These are phyloP conservation scores for Saccharata proteae DNA, from an alignment of 2,329 filamentous ascomycete genomes.

Conservation along the genomic window DNA sequence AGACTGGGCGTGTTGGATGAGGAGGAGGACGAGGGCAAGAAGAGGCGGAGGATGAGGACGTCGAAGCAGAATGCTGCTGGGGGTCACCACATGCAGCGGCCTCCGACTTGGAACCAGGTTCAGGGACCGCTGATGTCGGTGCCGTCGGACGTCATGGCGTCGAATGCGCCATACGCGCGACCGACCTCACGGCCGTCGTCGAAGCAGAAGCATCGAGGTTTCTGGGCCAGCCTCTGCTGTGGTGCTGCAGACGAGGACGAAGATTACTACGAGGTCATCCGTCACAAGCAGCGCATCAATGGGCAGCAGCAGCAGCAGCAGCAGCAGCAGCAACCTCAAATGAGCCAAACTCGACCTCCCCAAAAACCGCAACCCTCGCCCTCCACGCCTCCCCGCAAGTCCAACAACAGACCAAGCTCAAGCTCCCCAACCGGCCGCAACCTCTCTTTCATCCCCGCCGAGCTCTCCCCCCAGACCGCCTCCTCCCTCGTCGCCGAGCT, in stretches of 20 bases:
- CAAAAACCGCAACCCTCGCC: conserved; percentile 16
- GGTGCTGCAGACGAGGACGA: conserved; percentile 18
- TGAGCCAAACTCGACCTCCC: conserved; percentile 11
- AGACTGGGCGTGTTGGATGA: conserved; percentile 64
- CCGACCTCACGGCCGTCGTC: background rate
- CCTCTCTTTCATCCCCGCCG: conserved; percentile 57
- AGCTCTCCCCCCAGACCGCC: conserved; percentile 53
- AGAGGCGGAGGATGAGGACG: conserved; percentile 22
- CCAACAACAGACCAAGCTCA: conserved; percentile 2
- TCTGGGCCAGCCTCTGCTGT: conserved; percentile 34
- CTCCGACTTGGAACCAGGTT: conserved; percentile 33
- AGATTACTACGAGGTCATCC: conserved; percentile 31
- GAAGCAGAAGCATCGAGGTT: conserved; percentile 18
- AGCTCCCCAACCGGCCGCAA: conserved; percentile 27
- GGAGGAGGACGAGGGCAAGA: conserved; percentile 19
- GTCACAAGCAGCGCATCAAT: conserved; percentile 24
- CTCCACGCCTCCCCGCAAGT: conserved; percentile 9
- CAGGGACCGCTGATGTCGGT: conserved; percentile 34
- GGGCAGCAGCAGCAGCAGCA: conserved; percentile 5
- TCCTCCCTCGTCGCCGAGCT: conserved; percentile 66
- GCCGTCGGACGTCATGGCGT: conserved; percentile 23
- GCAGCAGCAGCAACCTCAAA: conserved; percentile 9
- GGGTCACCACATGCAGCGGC: conserved; percentile 20
- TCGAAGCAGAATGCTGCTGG: conserved; percentile 8
- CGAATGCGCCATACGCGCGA: background rate